These are phyloP conservation scores for Aspergillus alliaceus DNA, from an alignment of 2,329 filamentous ascomycete species.

Conservation along the genomic window DNA sequence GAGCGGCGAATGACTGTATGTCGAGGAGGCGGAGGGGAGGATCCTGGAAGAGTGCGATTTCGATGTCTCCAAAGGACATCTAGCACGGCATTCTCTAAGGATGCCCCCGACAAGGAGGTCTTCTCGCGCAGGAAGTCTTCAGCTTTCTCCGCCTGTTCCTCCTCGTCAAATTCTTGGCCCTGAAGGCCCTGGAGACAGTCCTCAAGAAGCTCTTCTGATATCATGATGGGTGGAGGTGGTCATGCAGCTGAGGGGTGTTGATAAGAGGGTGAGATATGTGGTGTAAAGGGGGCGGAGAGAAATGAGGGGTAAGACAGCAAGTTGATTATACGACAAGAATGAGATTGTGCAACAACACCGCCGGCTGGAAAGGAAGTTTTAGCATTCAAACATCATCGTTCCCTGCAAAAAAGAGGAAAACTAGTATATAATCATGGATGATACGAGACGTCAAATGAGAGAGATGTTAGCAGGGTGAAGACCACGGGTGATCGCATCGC, in stretches of 20 bases:
- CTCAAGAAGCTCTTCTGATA: conserved; percentile 90
- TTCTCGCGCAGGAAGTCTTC: conserved; percentile 82
- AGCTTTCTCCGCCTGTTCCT: conserved; percentile 90
- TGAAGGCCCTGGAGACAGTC: conserved; percentile 86
- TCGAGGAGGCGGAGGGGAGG: conserved; percentile 81
- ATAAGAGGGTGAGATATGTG: conserved; percentile 5
- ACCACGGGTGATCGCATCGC: conserved; percentile 32
- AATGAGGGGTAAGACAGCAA: conserved; percentile 15
- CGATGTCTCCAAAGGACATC: conserved; percentile 75
- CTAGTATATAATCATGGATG: neutral
- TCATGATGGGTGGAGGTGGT: conserved; percentile 59
- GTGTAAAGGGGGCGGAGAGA: conserved; percentile 8
- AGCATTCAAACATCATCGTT: conserved; percentile 17
- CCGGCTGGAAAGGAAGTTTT: neutral
- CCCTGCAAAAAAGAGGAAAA: neutral
- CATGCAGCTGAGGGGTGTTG: conserved; percentile 4
- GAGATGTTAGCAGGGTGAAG: conserved; percentile 9
- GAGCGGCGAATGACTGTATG: conserved; percentile 86
- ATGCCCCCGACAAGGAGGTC: conserved; percentile 70
- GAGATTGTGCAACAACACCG: conserved; percentile 1
- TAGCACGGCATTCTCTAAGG: conserved; percentile 85
- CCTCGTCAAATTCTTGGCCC: conserved; percentile 79
- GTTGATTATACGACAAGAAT: conserved; percentile 4
- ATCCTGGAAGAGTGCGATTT: conserved; percentile 49
- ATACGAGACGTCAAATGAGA: neutral